Conservation (phyloP, 108 stramenopile species). For the Chaetoceros muelleri region DNA sequence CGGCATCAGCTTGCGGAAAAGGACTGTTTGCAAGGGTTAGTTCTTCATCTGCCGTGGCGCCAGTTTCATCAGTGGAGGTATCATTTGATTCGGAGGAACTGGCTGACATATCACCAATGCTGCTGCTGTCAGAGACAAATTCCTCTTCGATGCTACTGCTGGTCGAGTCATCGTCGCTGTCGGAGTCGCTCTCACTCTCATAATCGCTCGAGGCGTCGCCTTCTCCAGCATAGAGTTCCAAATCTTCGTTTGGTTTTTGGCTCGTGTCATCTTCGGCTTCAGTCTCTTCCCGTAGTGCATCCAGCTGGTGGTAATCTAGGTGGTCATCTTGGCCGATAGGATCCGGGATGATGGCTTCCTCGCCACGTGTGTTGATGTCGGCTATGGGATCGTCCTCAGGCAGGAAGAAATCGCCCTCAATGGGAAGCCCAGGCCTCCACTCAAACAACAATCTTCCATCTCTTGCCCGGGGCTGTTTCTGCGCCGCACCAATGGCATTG, state of each 20-base stretch:
- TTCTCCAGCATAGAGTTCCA: neutral
- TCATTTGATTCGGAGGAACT: no score
- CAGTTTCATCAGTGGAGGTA: no score
- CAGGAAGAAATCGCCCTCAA: constrained; percentile 1
- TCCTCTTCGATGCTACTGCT: neutral
- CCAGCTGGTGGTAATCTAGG: neutral
- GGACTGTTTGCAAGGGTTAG: no score
- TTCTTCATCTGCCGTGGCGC: no score
- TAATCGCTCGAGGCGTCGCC: neutral
- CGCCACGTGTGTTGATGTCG: no score
- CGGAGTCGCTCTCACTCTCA: neutral
- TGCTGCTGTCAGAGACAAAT: neutral
- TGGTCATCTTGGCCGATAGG: no score
- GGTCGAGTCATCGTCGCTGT: neutral
- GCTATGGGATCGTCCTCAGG: no score
- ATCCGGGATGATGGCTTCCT: no score
- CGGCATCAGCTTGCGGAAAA: no score
- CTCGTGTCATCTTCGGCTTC: neutral
- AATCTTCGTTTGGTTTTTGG: neutral
- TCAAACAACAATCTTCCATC: constrained; percentile 4
- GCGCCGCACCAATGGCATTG: neutral
- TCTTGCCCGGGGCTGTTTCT: neutral
- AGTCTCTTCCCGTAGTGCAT: neutral
- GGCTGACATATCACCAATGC: no score
- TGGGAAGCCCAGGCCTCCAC: constrained; percentile 6